A percentile compares a stretch with the other conserved stretches of the same genome.
Conservation (phyloP, 495 filamentous ascomycete genomes). For the Hypoxylon trugodes region DNA sequence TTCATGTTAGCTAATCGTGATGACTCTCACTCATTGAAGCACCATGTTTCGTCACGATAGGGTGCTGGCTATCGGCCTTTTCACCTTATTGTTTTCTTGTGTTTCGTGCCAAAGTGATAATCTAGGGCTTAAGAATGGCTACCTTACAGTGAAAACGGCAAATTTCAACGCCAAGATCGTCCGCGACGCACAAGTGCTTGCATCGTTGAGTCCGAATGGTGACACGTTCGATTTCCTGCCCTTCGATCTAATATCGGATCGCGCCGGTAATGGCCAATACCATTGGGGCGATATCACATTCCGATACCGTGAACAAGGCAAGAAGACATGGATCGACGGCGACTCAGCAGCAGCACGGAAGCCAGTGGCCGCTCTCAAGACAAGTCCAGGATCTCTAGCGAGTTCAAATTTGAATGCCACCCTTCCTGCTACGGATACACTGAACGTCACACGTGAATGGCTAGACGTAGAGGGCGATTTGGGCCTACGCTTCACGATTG, state of each 20-base stretch:
- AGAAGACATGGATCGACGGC: slow-evolving; percentile 45
- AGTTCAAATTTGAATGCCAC: slow-evolving; percentile 48
- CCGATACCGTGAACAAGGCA: slow-evolving; percentile 51
- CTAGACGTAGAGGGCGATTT: slow-evolving; percentile 53
- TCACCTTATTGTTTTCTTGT: slow-evolving; percentile 53
- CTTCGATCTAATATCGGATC: slow-evolving; percentile 50
- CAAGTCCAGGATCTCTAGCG: slow-evolving; percentile 36
- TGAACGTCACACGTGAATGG: slow-evolving; percentile 58
- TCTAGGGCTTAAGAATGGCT: slow-evolving; percentile 48
- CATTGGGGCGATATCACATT: slow-evolving; percentile 62
- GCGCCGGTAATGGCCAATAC: slow-evolving; percentile 57
- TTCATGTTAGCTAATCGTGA: neutral
- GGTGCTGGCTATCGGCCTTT: slow-evolving; percentile 21
- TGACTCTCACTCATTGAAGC: neutral
- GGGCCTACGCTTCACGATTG: slow-evolving; percentile 56
- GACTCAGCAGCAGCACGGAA: slow-evolving; percentile 51
- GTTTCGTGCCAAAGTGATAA: slow-evolving; percentile 35
- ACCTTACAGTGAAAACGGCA: slow-evolving; percentile 44
- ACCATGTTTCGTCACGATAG: slow-evolving; percentile 28
- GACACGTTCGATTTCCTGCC: slow-evolving; percentile 59
- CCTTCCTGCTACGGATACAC: slow-evolving; percentile 36
- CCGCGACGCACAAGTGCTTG: slow-evolving; percentile 48
- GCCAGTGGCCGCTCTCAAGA: slow-evolving; percentile 34
- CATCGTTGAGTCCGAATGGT: slow-evolving; percentile 50
- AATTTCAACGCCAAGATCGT: slow-evolving; percentile 53